Evolutionary conservation across 441 rosid species (phyloP).

Genomic region (Adansonia grandidieri): DNA sequence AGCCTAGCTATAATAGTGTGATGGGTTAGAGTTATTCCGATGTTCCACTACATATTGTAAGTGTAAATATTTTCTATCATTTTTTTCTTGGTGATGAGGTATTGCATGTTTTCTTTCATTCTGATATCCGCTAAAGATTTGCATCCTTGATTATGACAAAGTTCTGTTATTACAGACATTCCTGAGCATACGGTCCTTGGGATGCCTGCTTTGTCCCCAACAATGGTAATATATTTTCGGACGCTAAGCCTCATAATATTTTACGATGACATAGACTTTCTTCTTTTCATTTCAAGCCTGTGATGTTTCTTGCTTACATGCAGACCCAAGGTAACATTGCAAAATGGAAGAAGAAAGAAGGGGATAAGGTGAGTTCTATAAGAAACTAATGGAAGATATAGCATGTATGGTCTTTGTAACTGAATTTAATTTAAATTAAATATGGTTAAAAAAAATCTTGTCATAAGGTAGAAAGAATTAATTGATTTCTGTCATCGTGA

Average conservation of each 20-base stretch:
- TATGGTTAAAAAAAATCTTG: slow-evolving; percentile 20
- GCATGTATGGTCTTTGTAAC: slow-evolving; percentile 8
- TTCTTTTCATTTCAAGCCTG: slow-evolving; percentile 28
- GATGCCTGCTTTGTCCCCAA: slow-evolving; percentile 98
- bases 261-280: slow-evolving; percentile 8
- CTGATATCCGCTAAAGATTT: too few species aligned
- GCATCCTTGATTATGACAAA: slow-evolving; percentile 15
- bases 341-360: slow-evolving; percentile 95
- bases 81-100: neutral
- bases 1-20: slow-evolving; percentile 14
- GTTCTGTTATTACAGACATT: slow-evolving; percentile 47
- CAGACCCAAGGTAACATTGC: slow-evolving; percentile 94
- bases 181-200: slow-evolving; percentile 66
- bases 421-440: slow-evolving; percentile 27
- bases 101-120: too few species aligned
- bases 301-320: slow-evolving; percentile 39
- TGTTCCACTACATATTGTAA: neutral
- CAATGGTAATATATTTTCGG: slow-evolving; percentile 67
- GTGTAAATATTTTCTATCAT: neutral
- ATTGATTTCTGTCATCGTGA: slow-evolving; percentile 28
- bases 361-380: slow-evolving; percentile 74
- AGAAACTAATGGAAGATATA: neutral
- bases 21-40: neutral
- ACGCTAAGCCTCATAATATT: neutral
- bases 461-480: slow-evolving; percentile 24